Conservation (phyloP, 768 basidiomycete species). For the Hygrophoropsis aurantiaca region DNA sequence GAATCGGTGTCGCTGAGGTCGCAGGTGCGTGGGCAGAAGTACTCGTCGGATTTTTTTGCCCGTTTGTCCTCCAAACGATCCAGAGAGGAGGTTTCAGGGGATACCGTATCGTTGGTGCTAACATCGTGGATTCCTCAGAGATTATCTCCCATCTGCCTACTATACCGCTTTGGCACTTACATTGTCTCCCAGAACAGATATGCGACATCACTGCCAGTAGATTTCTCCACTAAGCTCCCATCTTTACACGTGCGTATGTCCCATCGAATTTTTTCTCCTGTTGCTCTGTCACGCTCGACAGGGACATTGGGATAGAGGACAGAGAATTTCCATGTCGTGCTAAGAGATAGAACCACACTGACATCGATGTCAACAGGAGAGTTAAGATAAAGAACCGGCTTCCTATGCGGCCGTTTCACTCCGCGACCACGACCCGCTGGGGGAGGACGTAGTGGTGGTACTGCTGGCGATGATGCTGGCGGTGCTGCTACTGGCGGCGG, state of each 20-base stretch:
- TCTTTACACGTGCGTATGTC: conserved; percentile 26
- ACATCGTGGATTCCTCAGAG: too few species aligned
- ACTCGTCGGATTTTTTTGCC: background rate
- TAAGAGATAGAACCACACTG: background rate
- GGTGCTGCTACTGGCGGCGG: too few species aligned
- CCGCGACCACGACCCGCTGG: too few species aligned
- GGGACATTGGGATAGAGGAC: conserved; percentile 14
- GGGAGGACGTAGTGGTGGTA: too few species aligned
- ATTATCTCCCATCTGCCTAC: conserved; percentile 28
- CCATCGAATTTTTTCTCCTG: conserved; percentile 32
- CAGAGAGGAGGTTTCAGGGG: background rate
- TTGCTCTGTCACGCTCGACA: conserved; percentile 20
- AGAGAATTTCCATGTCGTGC: background rate
- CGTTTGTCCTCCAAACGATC: background rate
- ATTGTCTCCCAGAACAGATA: conserved; percentile 44
- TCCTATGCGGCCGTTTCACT: conserved; percentile 7
- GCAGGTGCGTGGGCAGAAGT: conserved; percentile 10
- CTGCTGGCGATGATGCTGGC: too few species aligned
- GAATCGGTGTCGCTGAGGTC: conserved; percentile 18
- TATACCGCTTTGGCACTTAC: conserved; percentile 25
- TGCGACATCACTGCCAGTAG: conserved; percentile 26
- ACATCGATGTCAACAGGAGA: conserved; percentile 2
- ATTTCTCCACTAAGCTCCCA: conserved; percentile 30
- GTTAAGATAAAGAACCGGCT: conserved; percentile 2
- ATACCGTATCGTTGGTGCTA: background rate